Evolutionary conservation across 148 eudicot genomes (phyloP).

Genomic region (Chenopodium quinoa): DNA sequence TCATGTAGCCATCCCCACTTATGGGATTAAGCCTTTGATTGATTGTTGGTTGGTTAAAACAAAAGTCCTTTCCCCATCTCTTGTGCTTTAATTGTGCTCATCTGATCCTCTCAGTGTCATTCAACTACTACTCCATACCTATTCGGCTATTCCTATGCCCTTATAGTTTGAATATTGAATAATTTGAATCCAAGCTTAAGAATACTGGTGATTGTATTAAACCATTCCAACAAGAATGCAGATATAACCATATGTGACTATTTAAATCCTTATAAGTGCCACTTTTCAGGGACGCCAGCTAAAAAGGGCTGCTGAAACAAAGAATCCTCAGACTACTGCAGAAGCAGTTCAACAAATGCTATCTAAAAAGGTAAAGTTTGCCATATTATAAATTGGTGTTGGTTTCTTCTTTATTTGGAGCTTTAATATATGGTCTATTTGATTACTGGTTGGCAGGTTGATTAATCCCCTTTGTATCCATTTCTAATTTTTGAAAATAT

Average conservation of each 20-base stretch:
- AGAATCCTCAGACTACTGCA: slow-evolving; percentile 54
- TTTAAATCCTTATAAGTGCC: neutral
- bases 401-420: neutral
- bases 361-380: slow-evolving; percentile 50
- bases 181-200: neutral
- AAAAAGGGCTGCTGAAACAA: slow-evolving; percentile 57
- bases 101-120: neutral
- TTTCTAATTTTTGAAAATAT: neutral
- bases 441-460: neutral
- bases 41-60: too few species aligned
- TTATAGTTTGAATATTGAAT: neutral
- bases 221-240: neutral
- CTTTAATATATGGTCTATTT: neutral
- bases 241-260: neutral
- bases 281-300: slow-evolving; percentile 54
- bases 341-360: slow-evolving; percentile 63
- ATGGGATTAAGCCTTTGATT: too few species aligned
- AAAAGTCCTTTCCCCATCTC: neutral
- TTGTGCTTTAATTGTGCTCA: neutral
- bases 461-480: neutral
- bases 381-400: neutral
- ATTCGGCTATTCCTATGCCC: too few species aligned
- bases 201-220: neutral
- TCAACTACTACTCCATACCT: too few species aligned
- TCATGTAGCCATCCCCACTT: too few species aligned